A percentile compares a stretch with the other conserved stretches of the same genome.
Conservation (phyloP, 2,329 filamentous ascomycete species). For the Hymenoscyphus occultus region DNA sequence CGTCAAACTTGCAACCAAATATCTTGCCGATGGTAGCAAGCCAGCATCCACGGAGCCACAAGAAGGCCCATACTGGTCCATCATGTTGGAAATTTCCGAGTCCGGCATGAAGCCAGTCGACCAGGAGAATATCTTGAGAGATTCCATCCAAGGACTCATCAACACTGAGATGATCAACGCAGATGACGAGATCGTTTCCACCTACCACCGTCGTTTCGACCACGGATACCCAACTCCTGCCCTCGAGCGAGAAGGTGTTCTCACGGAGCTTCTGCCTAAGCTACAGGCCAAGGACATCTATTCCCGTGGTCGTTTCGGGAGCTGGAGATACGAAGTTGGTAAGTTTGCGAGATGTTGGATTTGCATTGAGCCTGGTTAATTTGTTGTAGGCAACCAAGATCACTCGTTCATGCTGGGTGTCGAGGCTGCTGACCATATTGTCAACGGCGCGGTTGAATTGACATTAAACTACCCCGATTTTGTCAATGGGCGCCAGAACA, state of each 20-base stretch:
- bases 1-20: constrained; percentile 81
- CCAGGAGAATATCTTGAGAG: constrained; percentile 75
- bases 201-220: constrained; percentile 96
- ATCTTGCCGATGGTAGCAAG: constrained; percentile 82
- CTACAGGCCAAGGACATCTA: constrained; percentile 89
- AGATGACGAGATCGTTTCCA: constrained; percentile 91
- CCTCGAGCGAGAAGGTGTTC: constrained; percentile 90
- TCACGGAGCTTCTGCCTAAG: constrained; percentile 89
- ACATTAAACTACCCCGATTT: constrained; percentile 80
- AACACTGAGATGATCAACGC: constrained; percentile 96
- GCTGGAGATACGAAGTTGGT: constrained; percentile 93
- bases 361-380: neutral
- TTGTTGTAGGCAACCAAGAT: constrained; percentile 42
- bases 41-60: constrained; percentile 68
- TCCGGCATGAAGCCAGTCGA: constrained; percentile 94
- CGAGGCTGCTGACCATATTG: constrained; percentile 69
- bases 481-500: constrained; percentile 54
- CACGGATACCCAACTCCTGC: constrained; percentile 96
- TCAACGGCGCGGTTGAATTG: constrained; percentile 69
- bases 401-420: constrained; percentile 77
- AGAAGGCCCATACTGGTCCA: constrained; percentile 97
- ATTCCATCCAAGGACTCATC: constrained; percentile 93
- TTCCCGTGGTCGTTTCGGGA: constrained; percentile 94
- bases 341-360: constrained; percentile 41
- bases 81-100: constrained; percentile 98